Evolutionary conservation across 2,329 filamentous ascomycete genomes (phyloP).

Genomic region (Paramyrothecium sp.): DNA sequence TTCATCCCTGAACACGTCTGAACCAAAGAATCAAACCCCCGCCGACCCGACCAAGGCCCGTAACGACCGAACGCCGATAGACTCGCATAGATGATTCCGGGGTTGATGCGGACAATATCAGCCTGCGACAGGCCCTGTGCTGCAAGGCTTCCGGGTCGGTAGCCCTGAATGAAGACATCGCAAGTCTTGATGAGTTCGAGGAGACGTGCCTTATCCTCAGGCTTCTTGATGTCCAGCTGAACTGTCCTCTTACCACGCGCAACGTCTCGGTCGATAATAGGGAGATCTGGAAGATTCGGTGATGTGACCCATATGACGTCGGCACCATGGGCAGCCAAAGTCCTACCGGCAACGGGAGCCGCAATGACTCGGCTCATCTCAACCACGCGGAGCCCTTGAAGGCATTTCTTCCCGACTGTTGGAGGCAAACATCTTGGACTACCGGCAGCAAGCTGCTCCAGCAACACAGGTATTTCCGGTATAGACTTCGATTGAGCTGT

Average conservation of each 20-base stretch:
- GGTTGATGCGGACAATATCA: slow-evolving; percentile 35
- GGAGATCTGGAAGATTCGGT: slow-evolving; percentile 60
- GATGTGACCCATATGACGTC: slow-evolving; percentile 69
- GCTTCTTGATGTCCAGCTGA: slow-evolving; percentile 57
- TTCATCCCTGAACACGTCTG: slow-evolving; percentile 58
- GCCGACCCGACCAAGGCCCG: slow-evolving; percentile 37
- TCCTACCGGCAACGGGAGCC: slow-evolving; percentile 64
- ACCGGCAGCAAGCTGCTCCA: neutral
- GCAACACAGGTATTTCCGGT: neutral
- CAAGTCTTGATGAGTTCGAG: slow-evolving; percentile 54
- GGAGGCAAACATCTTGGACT: neutral
- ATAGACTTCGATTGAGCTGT: slow-evolving; percentile 2
- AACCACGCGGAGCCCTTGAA: slow-evolving; percentile 65
- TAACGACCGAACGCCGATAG: slow-evolving; percentile 50
- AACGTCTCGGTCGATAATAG: slow-evolving; percentile 64
- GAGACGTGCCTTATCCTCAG: slow-evolving; percentile 48
- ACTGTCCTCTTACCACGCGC: slow-evolving; percentile 66
- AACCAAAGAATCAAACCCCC: slow-evolving; percentile 52
- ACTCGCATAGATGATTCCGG: slow-evolving; percentile 47
- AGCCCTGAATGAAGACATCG: slow-evolving; percentile 64
- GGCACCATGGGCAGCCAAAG: slow-evolving; percentile 69
- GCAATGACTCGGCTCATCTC: slow-evolving; percentile 73
- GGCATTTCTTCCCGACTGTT: slow-evolving; percentile 18
- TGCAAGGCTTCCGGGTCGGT: slow-evolving; percentile 55
- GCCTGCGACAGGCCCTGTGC: slow-evolving; percentile 34